These are phyloP conservation scores for Jamesozyma spencerorum DNA, from an alignment of 805 yeast species.

Conservation along the genomic window DNA sequence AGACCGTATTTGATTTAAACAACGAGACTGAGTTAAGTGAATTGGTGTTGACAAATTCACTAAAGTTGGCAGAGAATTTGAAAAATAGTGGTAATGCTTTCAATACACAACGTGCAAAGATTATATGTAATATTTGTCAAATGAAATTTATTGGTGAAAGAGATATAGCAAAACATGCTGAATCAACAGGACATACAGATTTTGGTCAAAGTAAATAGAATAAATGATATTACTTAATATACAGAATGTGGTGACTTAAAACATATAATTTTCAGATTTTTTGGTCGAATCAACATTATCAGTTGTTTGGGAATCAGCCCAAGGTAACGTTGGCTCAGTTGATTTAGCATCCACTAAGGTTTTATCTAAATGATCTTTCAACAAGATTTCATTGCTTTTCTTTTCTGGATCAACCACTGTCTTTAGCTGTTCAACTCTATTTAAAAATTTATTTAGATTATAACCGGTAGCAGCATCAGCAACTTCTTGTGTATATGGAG, in stretches of 20 bases:
- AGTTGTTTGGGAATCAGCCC: constrained; percentile 3
- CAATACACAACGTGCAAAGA: constrained; percentile 50
- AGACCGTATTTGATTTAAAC: constrained; percentile 35
- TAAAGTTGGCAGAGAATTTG: constrained; percentile 35
- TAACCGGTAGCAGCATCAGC: constrained; percentile 86
- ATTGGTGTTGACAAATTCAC: constrained; percentile 31
- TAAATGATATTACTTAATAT: too few relatives aligned
- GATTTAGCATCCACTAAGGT: constrained; percentile 22
- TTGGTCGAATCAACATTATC: neutral
- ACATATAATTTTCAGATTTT: constrained; percentile 5
- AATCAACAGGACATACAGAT: constrained; percentile 46
- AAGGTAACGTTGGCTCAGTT: constrained; percentile 30
- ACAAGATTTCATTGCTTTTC: constrained; percentile 34
- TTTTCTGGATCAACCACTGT: constrained; percentile 41
- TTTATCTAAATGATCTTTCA: constrained; percentile 23
- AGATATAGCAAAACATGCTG: constrained; percentile 58
- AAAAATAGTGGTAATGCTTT: constrained; percentile 51
- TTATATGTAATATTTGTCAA: constrained; percentile 51
- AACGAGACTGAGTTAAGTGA: constrained; percentile 17
- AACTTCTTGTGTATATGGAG: constrained; percentile 82
- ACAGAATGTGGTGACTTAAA: constrained; percentile 1
- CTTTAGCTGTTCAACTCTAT: constrained; percentile 53
- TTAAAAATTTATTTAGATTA: constrained; percentile 57
- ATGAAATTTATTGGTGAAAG: constrained; percentile 48
- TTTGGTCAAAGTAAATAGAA: constrained; percentile 44